phyloP scores from a whole-genome alignment of 306 rosid genomes.

The Elaeagnus macrophylla region DNA sequence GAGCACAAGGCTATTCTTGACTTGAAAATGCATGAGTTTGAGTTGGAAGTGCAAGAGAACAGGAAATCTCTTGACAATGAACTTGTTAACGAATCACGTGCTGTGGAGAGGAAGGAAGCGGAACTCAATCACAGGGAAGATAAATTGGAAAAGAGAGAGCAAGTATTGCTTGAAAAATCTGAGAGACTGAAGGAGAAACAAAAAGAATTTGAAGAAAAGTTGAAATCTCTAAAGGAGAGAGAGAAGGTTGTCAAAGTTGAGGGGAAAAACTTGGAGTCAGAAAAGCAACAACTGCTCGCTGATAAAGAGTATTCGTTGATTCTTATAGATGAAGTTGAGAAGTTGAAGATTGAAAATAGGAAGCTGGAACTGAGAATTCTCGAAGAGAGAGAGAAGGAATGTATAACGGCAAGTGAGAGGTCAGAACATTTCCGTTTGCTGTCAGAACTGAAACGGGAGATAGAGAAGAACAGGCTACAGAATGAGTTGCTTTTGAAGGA shows the following conservation, averaged over 20 bases:
- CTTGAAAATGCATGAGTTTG: constrained; percentile 45
- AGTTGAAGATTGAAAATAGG: constrained; percentile 42
- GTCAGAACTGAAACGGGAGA: constrained; percentile 63
- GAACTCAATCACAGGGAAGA: constrained; percentile 64
- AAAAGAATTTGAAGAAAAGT: constrained; percentile 50
- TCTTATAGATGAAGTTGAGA: constrained; percentile 47
- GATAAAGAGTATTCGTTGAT: constrained; percentile 42
- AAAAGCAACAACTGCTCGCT: constrained; percentile 51
- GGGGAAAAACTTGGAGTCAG: constrained; percentile 59
- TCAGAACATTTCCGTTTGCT: constrained; percentile 57
- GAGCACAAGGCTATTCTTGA: constrained; percentile 47
- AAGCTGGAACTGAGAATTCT: constrained; percentile 46
- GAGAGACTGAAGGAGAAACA: constrained; percentile 71
- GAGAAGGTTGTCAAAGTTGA: constrained; percentile 48
- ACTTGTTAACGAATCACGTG: constrained; percentile 31
- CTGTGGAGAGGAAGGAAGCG: constrained; percentile 47
- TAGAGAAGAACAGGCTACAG: constrained; percentile 51
- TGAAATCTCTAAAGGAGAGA: constrained; percentile 47
- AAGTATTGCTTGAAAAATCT: constrained; percentile 52
- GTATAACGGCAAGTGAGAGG: constrained; percentile 57
- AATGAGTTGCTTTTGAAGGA: constrained; percentile 44
- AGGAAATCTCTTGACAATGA: constrained; percentile 44
- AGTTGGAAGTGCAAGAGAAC: constrained; percentile 57
- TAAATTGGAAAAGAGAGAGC: constrained; percentile 60
- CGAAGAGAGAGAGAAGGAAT: constrained; percentile 52